Percentiles rank a stretch among this genome's conserved stretches.
These are phyloP conservation scores for Ophiosphaerella herpotricha DNA, from an alignment of 2,329 filamentous ascomycete genomes.

Conservation along the genomic window DNA sequence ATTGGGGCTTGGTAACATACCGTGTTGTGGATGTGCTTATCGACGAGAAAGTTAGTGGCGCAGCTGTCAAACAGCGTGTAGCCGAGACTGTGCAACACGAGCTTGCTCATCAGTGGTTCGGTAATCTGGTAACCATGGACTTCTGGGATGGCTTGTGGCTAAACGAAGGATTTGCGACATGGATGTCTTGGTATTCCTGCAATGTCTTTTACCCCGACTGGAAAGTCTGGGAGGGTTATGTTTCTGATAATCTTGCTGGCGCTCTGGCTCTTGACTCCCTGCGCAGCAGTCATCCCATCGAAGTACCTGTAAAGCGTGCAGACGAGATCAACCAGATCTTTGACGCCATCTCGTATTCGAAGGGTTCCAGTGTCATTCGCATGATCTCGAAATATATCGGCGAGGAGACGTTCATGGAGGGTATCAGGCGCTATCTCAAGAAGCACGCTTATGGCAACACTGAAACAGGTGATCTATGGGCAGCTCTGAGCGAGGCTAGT, in stretches of 20 bases:
- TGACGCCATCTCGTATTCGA: conserved; percentile 95
- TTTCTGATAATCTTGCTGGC: conserved; percentile 87
- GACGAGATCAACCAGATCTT: conserved; percentile 99
- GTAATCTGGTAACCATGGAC: conserved; percentile 96
- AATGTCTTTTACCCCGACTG: conserved; percentile 96
- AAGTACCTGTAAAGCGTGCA: conserved; percentile 92
- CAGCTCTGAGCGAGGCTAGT: conserved; percentile 82
- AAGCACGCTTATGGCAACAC: conserved; percentile 98
- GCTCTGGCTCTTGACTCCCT: conserved; percentile 87
- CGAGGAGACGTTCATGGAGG: conserved; percentile 90
- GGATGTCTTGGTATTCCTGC: conserved; percentile 94
- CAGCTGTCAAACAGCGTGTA: conserved; percentile 87
- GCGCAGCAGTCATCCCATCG: conserved; percentile 93
- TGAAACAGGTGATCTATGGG: conserved; percentile 87
- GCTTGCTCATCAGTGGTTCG: conserved; percentile 97
- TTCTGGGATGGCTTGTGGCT: conserved; percentile 98
- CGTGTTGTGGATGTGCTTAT: conserved; percentile 88
- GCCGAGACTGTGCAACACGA: conserved; percentile 97
- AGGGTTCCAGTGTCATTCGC: conserved; percentile 91
- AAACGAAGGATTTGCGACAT: conserved; percentile 89
- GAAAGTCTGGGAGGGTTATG: conserved; percentile 97
- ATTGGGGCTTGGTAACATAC: conserved; percentile 96
- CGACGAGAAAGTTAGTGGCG: conserved; percentile 89
- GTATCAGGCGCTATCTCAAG: conserved; percentile 87
- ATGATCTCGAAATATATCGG: conserved; percentile 97